Evolutionary conservation across 495 filamentous ascomycete genomes (phyloP).

Genomic region (Penicillium longicatenatum): DNA sequence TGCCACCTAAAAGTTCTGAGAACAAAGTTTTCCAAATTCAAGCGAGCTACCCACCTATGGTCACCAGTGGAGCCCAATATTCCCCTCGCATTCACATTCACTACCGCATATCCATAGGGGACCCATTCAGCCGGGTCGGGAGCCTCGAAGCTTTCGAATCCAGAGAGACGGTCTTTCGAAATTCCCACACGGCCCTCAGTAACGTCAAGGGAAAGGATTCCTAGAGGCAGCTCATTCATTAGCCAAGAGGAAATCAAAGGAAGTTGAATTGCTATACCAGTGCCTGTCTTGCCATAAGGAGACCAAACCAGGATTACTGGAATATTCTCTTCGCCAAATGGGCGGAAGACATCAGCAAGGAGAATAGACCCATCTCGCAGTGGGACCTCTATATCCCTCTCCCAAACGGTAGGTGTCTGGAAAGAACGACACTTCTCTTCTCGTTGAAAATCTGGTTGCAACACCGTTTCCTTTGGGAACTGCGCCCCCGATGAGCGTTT

Average conservation of each 20-base stretch:
- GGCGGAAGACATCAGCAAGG: slow-evolving; percentile 35
- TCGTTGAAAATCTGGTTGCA: too few species aligned
- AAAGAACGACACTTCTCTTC: too few species aligned
- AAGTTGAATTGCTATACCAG: slow-evolving; percentile 5
- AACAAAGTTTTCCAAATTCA: neutral
- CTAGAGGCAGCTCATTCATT: too few species aligned
- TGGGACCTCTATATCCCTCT: neutral
- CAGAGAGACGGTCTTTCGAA: slow-evolving; percentile 10
- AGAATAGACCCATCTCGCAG: slow-evolving; percentile 23
- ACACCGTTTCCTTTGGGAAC: too few species aligned
- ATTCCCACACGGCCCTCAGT: slow-evolving; percentile 18
- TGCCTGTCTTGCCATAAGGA: slow-evolving; percentile 38
- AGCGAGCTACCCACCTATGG: too few species aligned
- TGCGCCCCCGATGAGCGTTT: too few species aligned
- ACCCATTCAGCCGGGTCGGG: slow-evolving; percentile 45
- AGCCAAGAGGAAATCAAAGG: too few species aligned
- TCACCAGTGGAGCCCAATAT: slow-evolving; percentile 31
- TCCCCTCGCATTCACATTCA: slow-evolving; percentile 42
- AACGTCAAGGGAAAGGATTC: slow-evolving; percentile 11
- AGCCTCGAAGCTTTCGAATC: slow-evolving; percentile 40
- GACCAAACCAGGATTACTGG: slow-evolving; percentile 38
- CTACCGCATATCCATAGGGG: slow-evolving; percentile 39
- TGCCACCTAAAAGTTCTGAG: slow-evolving; percentile 18
- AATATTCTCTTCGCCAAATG: slow-evolving; percentile 15
- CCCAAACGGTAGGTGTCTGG: neutral